Base-by-base conservation (phyloP, 176 grass and related monocot genomes). In the Phoenix dactylifera region DNA sequence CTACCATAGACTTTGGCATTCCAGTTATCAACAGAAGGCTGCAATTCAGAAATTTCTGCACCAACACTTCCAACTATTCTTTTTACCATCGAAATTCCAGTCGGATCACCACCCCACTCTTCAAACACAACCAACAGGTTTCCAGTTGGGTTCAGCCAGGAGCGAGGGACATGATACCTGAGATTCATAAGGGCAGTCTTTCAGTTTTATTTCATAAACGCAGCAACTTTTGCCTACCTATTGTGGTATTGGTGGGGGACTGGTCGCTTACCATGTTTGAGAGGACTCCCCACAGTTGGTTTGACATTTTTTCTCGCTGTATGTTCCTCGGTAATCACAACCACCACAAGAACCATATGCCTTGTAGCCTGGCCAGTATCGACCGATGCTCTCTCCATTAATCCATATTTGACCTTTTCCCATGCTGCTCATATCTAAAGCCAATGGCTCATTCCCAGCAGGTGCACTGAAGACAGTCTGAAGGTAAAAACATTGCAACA, bases 361-460 rank as follows among this genome's bases (percentile, higher is more conserved):
- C 53, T 50, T 72, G 64, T 97, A 91, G 55, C 55, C 74, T 3
- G 92, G 68, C 92, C 92, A 97, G 71, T 91, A 91, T 4, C 92
- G 80, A 6, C 92, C 92, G 22, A 77, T 80, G 73, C 80, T 73
- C 66, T 83, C 84, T 0, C 84, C 87, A 63, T 97, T 97, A 30
- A 97, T 81, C 92, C 92, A 97, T 26, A 97, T 65, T 65, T 97
- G 87, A 18, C 92, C 92, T 56, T 97, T 97, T 2, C 87, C 84
- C 92, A 97, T 91, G 76, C 92, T 83, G 26, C 84, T 81, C 92
- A 91, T 97, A 68, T 97, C 92, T 25, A 97, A 77, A 65, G 87
- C 92, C 58, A 97, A 67, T 44, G 92, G 92, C 1, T 77, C 78
- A 26, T 62, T 85, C 60, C 87, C 80, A 14, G 75, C 60, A n/a